phyloP scores from a whole-genome alignment of 2,329 filamentous ascomycete species.

The Aspergillus japonicus region DNA sequence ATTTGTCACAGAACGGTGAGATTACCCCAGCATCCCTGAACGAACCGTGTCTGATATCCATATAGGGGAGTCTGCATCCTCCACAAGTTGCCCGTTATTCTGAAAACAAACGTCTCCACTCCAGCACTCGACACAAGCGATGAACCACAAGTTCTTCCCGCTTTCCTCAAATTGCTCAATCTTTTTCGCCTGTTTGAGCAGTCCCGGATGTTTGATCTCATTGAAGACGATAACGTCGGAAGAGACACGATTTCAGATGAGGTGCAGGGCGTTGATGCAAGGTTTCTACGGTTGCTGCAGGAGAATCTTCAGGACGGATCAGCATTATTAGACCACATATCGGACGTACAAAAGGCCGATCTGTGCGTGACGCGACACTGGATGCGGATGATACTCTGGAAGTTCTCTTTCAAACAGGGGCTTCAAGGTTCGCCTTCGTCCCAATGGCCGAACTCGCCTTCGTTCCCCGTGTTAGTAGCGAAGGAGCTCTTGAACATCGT shows the following conservation, averaged over 20 bases:
- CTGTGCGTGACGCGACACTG: conserved; percentile 52
- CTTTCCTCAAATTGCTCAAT: conserved; percentile 51
- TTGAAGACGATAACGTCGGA: conserved; percentile 32
- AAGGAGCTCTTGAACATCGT: conserved; percentile 48
- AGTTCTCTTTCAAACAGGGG: conserved; percentile 36
- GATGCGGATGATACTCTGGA: conserved; percentile 53
- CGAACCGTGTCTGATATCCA: background rate
- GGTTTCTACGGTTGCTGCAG: conserved; percentile 35
- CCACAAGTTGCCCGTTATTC: conserved; percentile 50
- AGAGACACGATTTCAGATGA: background rate
- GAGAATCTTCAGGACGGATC: conserved; percentile 45
- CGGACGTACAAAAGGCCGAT: conserved; percentile 52
- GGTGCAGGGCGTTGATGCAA: conserved; percentile 34
- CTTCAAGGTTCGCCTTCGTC: conserved; percentile 23
- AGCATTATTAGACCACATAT: conserved; percentile 41
- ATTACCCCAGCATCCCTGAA: too few relatives aligned
- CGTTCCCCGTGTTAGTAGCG: conserved; percentile 45
- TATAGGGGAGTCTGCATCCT: conserved; percentile 51
- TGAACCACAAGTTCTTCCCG: conserved; percentile 47
- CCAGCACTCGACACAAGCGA: conserved; percentile 42
- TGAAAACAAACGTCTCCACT: conserved; percentile 43
- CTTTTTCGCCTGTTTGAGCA: conserved; percentile 54
- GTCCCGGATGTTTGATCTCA: conserved; percentile 50
- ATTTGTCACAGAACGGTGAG: conserved; percentile 47
- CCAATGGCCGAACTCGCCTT: conserved; percentile 7